phyloP scores from a whole-genome alignment of 805 yeast genomes.

The Teunomyces panamensis region DNA sequence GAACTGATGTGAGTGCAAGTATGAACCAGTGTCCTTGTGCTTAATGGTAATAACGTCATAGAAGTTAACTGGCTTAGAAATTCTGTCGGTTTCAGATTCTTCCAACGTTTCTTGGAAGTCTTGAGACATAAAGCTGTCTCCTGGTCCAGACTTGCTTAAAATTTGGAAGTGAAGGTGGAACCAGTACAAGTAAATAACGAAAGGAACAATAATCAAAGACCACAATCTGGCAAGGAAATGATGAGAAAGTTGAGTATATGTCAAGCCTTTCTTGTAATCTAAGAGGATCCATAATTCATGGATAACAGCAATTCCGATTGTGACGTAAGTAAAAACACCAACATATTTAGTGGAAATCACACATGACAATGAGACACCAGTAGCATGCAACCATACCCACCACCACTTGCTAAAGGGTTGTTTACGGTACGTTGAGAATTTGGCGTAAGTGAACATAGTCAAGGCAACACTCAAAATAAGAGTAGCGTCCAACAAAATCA shows the following conservation, averaged over 20 bases:
- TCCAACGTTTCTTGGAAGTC: slow-evolving; percentile 90
- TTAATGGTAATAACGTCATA: slow-evolving; percentile 73
- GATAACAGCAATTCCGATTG: slow-evolving; percentile 83
- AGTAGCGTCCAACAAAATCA: slow-evolving; percentile 89
- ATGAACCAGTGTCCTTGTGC: slow-evolving; percentile 76
- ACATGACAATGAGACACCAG: slow-evolving; percentile 85
- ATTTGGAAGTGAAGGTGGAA: slow-evolving; percentile 87
- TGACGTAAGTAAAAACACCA: slow-evolving; percentile 86
- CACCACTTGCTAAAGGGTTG: slow-evolving; percentile 67
- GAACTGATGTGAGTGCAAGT: slow-evolving; percentile 77
- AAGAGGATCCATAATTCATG: slow-evolving; percentile 86
- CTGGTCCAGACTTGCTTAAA: slow-evolving; percentile 86
- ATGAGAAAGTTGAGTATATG: slow-evolving; percentile 51
- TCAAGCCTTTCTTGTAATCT: slow-evolving; percentile 65
- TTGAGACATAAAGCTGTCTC: slow-evolving; percentile 92
- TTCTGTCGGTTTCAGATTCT: slow-evolving; percentile 74
- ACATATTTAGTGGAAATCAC: slow-evolving; percentile 96
- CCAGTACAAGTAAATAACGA: slow-evolving; percentile 80
- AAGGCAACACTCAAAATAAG: slow-evolving; percentile 79
- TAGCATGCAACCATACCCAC: slow-evolving; percentile 83
- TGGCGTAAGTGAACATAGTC: slow-evolving; percentile 73
- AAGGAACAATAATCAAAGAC: slow-evolving; percentile 75
- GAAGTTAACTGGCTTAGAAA: slow-evolving; percentile 69
- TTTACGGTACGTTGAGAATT: slow-evolving; percentile 65
- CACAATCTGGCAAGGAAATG: slow-evolving; percentile 77